Base-by-base conservation (phyloP, 352 stramenopile genomes). In the Globisporangium abappressorium region DNA sequence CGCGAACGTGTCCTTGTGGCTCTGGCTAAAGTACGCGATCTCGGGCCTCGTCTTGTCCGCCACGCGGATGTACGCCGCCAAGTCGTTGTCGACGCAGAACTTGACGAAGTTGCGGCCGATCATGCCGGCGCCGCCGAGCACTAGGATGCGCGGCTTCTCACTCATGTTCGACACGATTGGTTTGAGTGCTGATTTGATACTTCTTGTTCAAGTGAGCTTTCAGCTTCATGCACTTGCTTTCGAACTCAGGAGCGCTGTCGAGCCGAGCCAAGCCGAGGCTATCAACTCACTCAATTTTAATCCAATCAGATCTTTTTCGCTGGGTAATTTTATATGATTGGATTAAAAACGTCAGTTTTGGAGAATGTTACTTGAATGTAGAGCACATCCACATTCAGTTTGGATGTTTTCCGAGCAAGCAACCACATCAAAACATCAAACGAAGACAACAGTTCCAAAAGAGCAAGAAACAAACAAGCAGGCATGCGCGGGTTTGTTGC, bases 101-200 rank as follows among this genome's bases (percentile, higher is more conserved):
- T 94, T 80, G 58, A 95, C 84, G 56, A 96, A 93, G 80, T 94
- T 96, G 70, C 89, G 84, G 67, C 89, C 89, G 61, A 96, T 91
- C 84, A 94, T 93, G 62, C 89, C 89, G 66, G 81, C 78, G 70
- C 89, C 89, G 54, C 89, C 89, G 26, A 96, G 84, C 71, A 96
- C 85, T 68, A 96, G 71, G 68, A 96, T 85, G 59, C 84, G 80
- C 26, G 89, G 84, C 74, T 90, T 92, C 24, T 72, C 63, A 34
- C 62, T 64, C 67, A 72, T 72, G 0, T 15, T 57, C 24, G 22
- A 43, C 55, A 26, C 9, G 18, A 15, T 43, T 14, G 30, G 18
- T 60, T 60, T 2, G 20, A 15, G 47, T 26, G 46, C 46, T 57
- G 57, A 51, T 51, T 59, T 51, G 24, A 14, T 12, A 26, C 22